A percentile compares a stretch with the other conserved stretches of the same genome.
phyloP scores from a whole-genome alignment of 345 rosid genomes.

The Clarkia xantiana region DNA sequence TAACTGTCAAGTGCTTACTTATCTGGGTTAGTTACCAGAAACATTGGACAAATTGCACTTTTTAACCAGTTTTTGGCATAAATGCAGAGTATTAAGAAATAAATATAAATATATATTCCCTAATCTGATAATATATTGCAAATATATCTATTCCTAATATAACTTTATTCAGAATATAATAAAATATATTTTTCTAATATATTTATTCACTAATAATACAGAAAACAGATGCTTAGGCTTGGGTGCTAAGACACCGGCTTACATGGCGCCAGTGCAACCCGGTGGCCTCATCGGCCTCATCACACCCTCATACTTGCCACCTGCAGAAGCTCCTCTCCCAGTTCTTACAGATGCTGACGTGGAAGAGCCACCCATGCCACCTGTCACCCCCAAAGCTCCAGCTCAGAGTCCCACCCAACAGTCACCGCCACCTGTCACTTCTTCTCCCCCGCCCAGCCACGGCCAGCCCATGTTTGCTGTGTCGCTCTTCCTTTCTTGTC shows the following conservation, averaged over 20 bases:
- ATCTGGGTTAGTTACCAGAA: too few species aligned
- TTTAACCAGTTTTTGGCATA: not conserved
- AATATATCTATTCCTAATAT: too few species aligned
- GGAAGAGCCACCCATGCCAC: conserved; percentile 1
- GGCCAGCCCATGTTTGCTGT: not conserved
- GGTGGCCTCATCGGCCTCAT: conserved; percentile 28
- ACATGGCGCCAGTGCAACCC: conserved; percentile 48
- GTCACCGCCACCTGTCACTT: not conserved
- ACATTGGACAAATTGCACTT: too few species aligned
- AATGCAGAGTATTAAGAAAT: not conserved
- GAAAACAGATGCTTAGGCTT: conserved; percentile 39
- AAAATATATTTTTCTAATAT: too few species aligned
- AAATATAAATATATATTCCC: not conserved
- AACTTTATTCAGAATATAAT: too few species aligned
- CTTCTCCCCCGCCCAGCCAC: not conserved
- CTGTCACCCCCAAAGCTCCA: not conserved
- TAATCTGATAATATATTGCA: not conserved
- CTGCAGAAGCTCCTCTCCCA: conserved; percentile 2
- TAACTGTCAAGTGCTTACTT: not conserved
- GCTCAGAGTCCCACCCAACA: not conserved
- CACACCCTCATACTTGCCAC: not conserved
- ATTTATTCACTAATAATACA: conserved; percentile 24
- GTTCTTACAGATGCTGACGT: conserved; percentile 2
- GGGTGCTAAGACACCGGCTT: conserved; percentile 14
- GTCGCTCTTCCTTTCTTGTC: conserved; percentile 1